A percentile compares a stretch with the other conserved stretches of the same genome.
Evolutionary conservation across 176 grass and related monocot species (phyloP).

Genomic region (Oryza rufipogon): DNA sequence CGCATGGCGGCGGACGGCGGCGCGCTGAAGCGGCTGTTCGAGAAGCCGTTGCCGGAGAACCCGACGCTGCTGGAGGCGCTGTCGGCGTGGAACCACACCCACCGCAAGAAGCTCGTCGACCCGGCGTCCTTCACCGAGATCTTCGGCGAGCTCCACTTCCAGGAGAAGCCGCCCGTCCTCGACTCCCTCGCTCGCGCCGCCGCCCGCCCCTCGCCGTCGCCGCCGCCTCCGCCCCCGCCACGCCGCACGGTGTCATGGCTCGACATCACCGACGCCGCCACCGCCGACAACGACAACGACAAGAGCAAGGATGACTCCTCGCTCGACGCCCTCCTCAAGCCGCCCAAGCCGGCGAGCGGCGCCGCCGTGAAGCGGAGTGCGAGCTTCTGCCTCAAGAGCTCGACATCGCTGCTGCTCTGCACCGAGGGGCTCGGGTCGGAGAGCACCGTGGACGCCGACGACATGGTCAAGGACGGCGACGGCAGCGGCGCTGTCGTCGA

Average conservation of each 20-base stretch:
- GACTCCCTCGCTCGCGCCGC: not conserved
- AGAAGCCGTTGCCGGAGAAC: constrained; percentile 90
- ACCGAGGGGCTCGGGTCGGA: constrained; percentile 89
- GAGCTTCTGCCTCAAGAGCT: constrained; percentile 63
- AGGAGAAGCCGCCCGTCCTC: constrained; percentile 44
- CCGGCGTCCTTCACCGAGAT: constrained; percentile 81
- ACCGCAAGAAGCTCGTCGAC: constrained; percentile 62
- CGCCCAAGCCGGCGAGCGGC: constrained; percentile 26
- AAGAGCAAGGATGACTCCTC: constrained; percentile 60
- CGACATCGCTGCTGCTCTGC: constrained; percentile 57
- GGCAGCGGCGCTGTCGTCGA: not conserved
- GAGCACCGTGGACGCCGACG: constrained; percentile 77
- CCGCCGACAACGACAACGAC: constrained; percentile 30
- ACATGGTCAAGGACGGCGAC: constrained; percentile 57
- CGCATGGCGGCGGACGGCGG: constrained; percentile 65
- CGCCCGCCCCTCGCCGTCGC: not conserved
- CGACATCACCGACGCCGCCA: not conserved
- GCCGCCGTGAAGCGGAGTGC: constrained; percentile 41
- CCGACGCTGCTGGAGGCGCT: constrained; percentile 90
- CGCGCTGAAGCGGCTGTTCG: constrained; percentile 76
- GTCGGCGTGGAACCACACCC: constrained; percentile 64
- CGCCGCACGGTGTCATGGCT: constrained; percentile 10
- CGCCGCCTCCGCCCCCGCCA: not conserved
- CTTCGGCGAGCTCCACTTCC: constrained; percentile 93
- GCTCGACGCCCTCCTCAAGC: constrained; percentile 49